A percentile compares a stretch with the other conserved stretches of the same genome.
Conservation (phyloP, 2,329 filamentous ascomycete genomes). For the Exophiala phaeomuriformis region DNA sequence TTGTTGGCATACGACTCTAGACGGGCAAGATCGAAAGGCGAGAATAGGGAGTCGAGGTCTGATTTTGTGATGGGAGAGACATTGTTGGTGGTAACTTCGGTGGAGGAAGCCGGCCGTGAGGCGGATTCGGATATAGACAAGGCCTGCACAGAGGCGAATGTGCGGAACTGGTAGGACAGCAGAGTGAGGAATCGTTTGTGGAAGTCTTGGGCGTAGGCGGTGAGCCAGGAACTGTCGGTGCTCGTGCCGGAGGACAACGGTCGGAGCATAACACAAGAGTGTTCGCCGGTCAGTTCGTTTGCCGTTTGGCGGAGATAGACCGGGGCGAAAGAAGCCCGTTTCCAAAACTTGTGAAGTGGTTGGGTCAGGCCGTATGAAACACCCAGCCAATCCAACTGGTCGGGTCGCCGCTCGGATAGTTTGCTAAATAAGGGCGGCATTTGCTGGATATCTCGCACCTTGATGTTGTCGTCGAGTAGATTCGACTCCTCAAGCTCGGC, state of each 20-base stretch:
- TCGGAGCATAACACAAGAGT: constrained; percentile 94
- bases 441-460: constrained; percentile 77
- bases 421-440: constrained; percentile 93
- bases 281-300: constrained; percentile 93
- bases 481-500: constrained; percentile 68
- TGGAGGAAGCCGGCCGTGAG: constrained; percentile 48
- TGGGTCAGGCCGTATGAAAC: constrained; percentile 90
- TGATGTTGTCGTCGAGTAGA: constrained; percentile 79
- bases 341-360: constrained; percentile 93
- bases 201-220: constrained; percentile 86
- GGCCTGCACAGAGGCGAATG: constrained; percentile 69
- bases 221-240: constrained; percentile 75
- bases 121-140: constrained; percentile 85
- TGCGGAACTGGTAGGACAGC: constrained; percentile 84
- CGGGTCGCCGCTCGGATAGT: constrained; percentile 71
- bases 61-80: constrained; percentile 56
- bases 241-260: constrained; percentile 52
- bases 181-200: constrained; percentile 86
- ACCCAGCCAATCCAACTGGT: constrained; percentile 81
- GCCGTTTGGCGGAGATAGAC: constrained; percentile 92
- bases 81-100: constrained; percentile 52
- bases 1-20: constrained; percentile 94
- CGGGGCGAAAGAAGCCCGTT: constrained; percentile 73
- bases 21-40: constrained; percentile 89
- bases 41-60: constrained; percentile 70